phyloP scores from a whole-genome alignment of 371 early-diverging fungal species.

The Haplosporangium sp. region DNA sequence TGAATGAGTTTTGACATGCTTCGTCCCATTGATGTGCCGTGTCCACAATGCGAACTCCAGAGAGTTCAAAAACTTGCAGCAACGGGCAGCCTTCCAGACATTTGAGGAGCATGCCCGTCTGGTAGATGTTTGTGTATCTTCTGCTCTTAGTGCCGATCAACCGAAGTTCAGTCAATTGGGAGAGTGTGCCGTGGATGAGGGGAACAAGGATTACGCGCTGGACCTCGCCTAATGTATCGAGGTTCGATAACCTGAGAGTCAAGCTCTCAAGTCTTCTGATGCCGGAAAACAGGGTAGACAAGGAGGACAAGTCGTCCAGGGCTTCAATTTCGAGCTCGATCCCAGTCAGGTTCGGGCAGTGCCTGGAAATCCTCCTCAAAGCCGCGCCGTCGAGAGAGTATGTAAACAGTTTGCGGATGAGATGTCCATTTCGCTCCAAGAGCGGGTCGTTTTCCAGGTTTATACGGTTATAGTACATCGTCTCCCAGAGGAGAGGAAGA shows the following conservation, averaged over 20 bases:
- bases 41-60: conserved; percentile 13
- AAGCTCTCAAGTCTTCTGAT: conserved; percentile 1
- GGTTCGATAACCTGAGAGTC: not conserved
- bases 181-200: conserved; percentile 11
- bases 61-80: conserved; percentile 16
- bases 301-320: not conserved
- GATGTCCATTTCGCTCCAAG: conserved; percentile 10
- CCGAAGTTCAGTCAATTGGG: conserved; percentile 13
- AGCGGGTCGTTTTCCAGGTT: not conserved
- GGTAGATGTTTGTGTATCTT: conserved; percentile 10
- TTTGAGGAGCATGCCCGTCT: conserved; percentile 21
- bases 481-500: conserved; percentile 33
- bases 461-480: conserved; percentile 13
- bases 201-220: conserved; percentile 11
- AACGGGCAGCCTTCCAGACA: conserved; percentile 20
- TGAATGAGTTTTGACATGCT: conserved; percentile 1
- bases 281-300: conserved; percentile 4
- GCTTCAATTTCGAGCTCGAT: conserved; percentile 14
- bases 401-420: conserved; percentile 18
- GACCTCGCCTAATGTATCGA: not conserved
- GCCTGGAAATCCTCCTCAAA: conserved; percentile 7
- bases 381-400: conserved; percentile 12
- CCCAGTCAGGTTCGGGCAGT: conserved; percentile 1
- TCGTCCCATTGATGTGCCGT: conserved; percentile 14
- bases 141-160: conserved; percentile 5